Evolutionary conservation across 768 basidiomycete genomes (phyloP).

Genomic region (Panus rudis): DNA sequence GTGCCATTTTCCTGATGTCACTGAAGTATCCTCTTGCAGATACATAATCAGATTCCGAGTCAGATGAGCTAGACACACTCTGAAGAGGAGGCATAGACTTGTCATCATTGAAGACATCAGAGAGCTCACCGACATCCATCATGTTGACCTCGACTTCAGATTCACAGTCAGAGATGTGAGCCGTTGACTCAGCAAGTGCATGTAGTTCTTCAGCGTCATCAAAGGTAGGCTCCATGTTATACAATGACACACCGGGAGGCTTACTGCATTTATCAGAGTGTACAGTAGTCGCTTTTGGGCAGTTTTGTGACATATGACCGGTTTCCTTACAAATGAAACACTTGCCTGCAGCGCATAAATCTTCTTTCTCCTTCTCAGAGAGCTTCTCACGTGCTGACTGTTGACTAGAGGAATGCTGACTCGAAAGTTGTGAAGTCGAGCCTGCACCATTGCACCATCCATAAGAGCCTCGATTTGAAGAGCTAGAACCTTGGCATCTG

Average conservation of each 20-base stretch:
- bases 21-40: too few relatives aligned
- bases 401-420: background rate
- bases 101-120: too few relatives aligned
- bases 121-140: too few relatives aligned
- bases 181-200: conserved; percentile 1
- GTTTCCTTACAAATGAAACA: conserved; percentile 10
- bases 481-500: background rate
- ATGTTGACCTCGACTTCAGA: too few relatives aligned
- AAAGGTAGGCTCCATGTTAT: too few relatives aligned
- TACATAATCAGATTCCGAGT: too few relatives aligned
- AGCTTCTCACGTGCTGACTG: too few relatives aligned
- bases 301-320: conserved; percentile 8
- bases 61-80: too few relatives aligned
- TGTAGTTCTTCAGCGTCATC: conserved; percentile 5
- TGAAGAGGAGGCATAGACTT: too few relatives aligned
- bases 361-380: conserved; percentile 6
- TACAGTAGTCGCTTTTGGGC: background rate
- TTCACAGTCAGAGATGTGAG: too few relatives aligned
- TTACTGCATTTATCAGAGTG: conserved; percentile 2
- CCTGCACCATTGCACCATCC: background rate
- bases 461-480: background rate
- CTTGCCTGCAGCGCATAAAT: conserved; percentile 7
- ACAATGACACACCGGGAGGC: conserved; percentile 7
- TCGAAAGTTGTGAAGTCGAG: background rate
- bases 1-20: too few relatives aligned